Conservation (phyloP, 306 rosid species). For the Canavalia ensiformis region DNA sequence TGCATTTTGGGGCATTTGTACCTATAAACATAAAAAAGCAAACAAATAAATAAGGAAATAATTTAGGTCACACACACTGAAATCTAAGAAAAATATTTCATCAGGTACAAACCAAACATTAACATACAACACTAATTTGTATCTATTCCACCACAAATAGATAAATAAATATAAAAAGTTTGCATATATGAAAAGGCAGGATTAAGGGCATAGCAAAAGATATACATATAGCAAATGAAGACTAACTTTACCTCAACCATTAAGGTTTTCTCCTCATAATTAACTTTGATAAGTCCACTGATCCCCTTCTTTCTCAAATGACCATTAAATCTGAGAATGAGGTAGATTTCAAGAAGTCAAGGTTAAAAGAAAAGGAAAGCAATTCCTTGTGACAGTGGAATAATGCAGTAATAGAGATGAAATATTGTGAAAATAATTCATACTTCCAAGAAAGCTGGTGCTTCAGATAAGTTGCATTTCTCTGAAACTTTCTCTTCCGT, state of each 20-base stretch:
- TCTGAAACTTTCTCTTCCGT: slow-evolving; percentile 66
- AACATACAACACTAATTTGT: not conserved
- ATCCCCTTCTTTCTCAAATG: slow-evolving; percentile 90
- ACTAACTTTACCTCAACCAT: slow-evolving; percentile 76
- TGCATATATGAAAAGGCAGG: not conserved
- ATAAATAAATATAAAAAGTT: not conserved
- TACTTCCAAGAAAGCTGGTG: slow-evolving; percentile 91
- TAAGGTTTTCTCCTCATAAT: slow-evolving; percentile 77
- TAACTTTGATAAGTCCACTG: slow-evolving; percentile 77
- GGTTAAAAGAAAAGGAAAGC: not conserved
- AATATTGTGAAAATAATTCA: slow-evolving; percentile 36
- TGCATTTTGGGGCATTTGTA: slow-evolving; percentile 97
- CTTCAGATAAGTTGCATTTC: slow-evolving; percentile 71
- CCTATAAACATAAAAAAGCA: slow-evolving; percentile 55
- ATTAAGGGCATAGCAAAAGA: slow-evolving; percentile 4
- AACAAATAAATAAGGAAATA: slow-evolving; percentile 17
- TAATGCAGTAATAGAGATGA: slow-evolving; percentile 4
- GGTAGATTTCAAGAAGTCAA: slow-evolving; percentile 31
- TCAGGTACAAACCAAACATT: slow-evolving; percentile 14
- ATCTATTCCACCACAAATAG: not conserved
- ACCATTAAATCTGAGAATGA: slow-evolving; percentile 69
- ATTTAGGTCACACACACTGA: slow-evolving; percentile 25
- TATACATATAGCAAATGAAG: slow-evolving; percentile 10
- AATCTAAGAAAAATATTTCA: slow-evolving; percentile 32
- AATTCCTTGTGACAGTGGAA: not conserved